Evolutionary conservation across 1,284 basidiomycete genomes (phyloP).

Genomic region (Afroboletus lepidellus): DNA sequence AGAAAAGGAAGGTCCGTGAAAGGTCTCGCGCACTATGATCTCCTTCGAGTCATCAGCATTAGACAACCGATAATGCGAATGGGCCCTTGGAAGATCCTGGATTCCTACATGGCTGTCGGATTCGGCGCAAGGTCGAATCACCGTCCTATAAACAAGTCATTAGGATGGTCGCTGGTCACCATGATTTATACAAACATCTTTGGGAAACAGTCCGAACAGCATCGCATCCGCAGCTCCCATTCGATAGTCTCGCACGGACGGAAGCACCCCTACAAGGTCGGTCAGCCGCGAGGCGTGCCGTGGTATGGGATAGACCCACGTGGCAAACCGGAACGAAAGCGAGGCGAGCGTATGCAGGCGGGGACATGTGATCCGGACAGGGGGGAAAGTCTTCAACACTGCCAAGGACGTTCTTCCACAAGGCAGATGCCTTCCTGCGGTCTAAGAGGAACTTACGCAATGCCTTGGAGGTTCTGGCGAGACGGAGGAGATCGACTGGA

Average conservation of each 20-base stretch:
- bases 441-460: conserved; percentile 39
- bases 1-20: neutral
- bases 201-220: conserved; percentile 35
- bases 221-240: conserved; percentile 40
- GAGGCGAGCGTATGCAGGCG: conserved; percentile 38
- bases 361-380: conserved; percentile 39
- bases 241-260: conserved; percentile 29
- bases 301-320: conserved; percentile 32
- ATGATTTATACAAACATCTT: conserved; percentile 9
- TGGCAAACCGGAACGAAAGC: conserved; percentile 34
- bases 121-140: too few species aligned
- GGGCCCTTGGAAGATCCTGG: neutral
- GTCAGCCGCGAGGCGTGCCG: too few species aligned
- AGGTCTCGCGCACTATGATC: neutral
- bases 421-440: conserved; percentile 25
- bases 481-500: conserved; percentile 40
- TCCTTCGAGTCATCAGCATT: rapidly evolving
- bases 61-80: neutral
- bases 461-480: conserved; percentile 39
- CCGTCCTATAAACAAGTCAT: conserved; percentile 8
- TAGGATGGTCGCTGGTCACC: neutral
- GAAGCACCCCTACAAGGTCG: conserved; percentile 35
- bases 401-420: conserved; percentile 37
- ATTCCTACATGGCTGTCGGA: too few species aligned
- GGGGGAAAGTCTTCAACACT: conserved; percentile 34